Percentiles rank a stretch among this genome's conserved stretches.
Conservation (phyloP, 495 filamentous ascomycete genomes). For the Cercophora sp. region DNA sequence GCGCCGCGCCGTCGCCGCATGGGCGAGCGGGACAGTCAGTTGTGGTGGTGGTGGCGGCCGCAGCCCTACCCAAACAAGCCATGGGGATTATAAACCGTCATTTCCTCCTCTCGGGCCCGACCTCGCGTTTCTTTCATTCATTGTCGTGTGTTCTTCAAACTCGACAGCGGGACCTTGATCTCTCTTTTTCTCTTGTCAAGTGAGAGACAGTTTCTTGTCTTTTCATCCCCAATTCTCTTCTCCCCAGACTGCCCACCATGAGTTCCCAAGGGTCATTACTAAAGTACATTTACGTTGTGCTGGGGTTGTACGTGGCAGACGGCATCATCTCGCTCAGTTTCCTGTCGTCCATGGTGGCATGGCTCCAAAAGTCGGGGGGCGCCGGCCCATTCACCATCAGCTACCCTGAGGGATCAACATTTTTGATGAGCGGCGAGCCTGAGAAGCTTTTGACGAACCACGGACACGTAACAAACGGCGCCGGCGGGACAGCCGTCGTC, state of each 20-base stretch:
- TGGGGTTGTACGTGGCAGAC: conserved; percentile 40
- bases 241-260: not conserved
- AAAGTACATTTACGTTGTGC: conserved; percentile 23
- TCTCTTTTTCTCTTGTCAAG: too few relatives aligned
- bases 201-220: too few relatives aligned
- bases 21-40: not conserved
- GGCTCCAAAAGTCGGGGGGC: conserved; percentile 38
- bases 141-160: too few relatives aligned
- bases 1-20: too few relatives aligned
- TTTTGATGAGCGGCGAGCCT: conserved; percentile 40
- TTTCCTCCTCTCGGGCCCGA: too few relatives aligned
- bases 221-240: not conserved
- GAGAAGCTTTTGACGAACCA: conserved; percentile 39
- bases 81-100: not conserved
- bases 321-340: conserved; percentile 42
- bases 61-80: conserved; percentile 1
- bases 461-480: conserved; percentile 48
- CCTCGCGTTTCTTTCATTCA: too few relatives aligned
- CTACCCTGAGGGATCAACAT: conserved; percentile 23
- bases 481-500: conserved; percentile 47
- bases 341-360: conserved; percentile 47
- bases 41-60: not conserved
- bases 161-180: too few relatives aligned
- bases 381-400: conserved; percentile 33
- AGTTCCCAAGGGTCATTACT: conserved; percentile 9